Conservation (phyloP, 352 stramenopile genomes). For the Phytophthora sp. region DNA sequence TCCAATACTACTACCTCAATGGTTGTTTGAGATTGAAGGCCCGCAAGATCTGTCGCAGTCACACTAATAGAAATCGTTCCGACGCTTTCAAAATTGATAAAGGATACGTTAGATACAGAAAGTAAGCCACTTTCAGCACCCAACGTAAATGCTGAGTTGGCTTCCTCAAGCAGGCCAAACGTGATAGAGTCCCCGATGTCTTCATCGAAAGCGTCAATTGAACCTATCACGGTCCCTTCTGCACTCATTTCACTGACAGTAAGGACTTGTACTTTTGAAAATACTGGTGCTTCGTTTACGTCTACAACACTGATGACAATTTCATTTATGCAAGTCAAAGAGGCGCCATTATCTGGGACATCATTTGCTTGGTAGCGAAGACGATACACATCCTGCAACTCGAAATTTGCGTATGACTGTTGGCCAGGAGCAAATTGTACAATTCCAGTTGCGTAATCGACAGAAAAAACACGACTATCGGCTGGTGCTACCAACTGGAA, state of each 20-base stretch:
- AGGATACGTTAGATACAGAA: constrained; percentile 5
- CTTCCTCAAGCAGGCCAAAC: constrained; percentile 6
- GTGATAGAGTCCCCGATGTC: constrained; percentile 18
- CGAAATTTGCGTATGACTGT: constrained; percentile 46
- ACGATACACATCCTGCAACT: constrained; percentile 40
- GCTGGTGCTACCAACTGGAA: constrained; percentile 46
- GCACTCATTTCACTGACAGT: constrained; percentile 38
- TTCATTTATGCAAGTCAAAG: constrained; percentile 47
- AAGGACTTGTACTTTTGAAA: constrained; percentile 9
- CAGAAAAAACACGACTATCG: constrained; percentile 27
- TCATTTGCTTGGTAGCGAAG: constrained; percentile 61
- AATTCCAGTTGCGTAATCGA: constrained; percentile 41
- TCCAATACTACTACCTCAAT: constrained; percentile 17
- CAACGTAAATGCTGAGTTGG: constrained; percentile 11
- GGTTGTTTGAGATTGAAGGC: constrained; percentile 10
- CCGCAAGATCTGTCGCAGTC: constrained; percentile 18
- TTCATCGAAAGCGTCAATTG: constrained; percentile 18
- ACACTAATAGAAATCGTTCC: constrained; percentile 12
- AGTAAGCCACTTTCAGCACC: constrained; percentile 13
- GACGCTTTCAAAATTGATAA: constrained; percentile 27
- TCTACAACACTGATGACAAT: constrained; percentile 55
- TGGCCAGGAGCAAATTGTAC: constrained; percentile 30
- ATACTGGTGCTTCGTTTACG: constrained; percentile 52
- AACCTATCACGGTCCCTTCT: constrained; percentile 18
- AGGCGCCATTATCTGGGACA: constrained; percentile 35